Evolutionary conservation across 805 yeast species (phyloP).

Genomic region (Starmera pachycereana): DNA sequence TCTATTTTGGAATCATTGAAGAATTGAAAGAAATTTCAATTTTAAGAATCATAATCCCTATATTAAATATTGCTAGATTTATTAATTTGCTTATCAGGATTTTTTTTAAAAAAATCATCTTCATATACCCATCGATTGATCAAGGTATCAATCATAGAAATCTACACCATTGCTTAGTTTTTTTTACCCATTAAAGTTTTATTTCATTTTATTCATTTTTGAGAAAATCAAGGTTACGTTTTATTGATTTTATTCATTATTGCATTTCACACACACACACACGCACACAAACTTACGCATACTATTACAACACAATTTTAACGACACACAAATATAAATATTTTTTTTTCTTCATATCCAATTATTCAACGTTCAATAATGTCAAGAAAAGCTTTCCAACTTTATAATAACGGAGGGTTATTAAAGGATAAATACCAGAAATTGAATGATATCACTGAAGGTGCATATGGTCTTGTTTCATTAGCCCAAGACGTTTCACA

Average conservation of each 20-base stretch:
- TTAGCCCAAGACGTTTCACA: conserved; percentile 61
- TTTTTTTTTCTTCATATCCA: not conserved
- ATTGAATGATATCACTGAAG: conserved; percentile 73
- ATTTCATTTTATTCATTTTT: not conserved
- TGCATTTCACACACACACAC: too few relatives aligned
- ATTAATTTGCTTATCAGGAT: too few relatives aligned
- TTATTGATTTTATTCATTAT: not conserved
- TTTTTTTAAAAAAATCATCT: too few relatives aligned
- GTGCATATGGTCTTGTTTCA: conserved; percentile 88
- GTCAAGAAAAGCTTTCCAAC: conserved; percentile 22
- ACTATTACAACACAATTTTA: not conserved
- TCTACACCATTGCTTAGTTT: too few relatives aligned
- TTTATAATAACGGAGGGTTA: conserved; percentile 36
- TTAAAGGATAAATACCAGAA: conserved; percentile 56
- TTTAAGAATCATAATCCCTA: too few relatives aligned
- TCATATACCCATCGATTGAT: too few relatives aligned
- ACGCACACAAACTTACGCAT: not conserved
- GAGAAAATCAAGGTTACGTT: not conserved
- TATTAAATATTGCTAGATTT: too few relatives aligned
- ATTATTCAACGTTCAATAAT: too few relatives aligned
- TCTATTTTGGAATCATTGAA: too few relatives aligned
- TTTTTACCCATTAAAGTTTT: too few relatives aligned
- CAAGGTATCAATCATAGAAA: too few relatives aligned
- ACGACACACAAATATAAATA: not conserved
- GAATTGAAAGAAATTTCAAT: too few relatives aligned